Percentiles rank a stretch among this genome's conserved stretches.
Conservation (phyloP, 805 yeast genomes). For the Candida ascalaphidarum region DNA sequence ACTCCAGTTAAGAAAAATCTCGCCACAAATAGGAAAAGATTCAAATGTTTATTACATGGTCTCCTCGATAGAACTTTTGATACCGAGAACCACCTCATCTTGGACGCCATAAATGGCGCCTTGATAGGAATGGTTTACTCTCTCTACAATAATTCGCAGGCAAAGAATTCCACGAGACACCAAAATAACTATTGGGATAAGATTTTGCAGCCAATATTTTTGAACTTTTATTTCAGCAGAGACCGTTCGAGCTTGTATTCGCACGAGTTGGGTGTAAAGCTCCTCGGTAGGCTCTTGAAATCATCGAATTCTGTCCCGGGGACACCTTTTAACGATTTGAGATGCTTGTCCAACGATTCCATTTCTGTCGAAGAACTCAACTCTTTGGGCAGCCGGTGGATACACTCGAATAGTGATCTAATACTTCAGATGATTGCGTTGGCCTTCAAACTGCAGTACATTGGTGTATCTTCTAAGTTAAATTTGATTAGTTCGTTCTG, state of each 20-base stretch:
- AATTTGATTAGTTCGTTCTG: constrained; percentile 15
- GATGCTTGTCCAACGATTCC: constrained; percentile 25
- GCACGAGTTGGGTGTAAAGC: constrained; percentile 21
- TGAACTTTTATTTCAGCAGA: constrained; percentile 24
- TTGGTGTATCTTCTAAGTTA: constrained; percentile 16
- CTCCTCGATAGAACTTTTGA: constrained; percentile 13
- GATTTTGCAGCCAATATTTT: constrained; percentile 21
- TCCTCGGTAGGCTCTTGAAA: constrained; percentile 18
- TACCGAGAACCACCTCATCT: constrained; percentile 13
- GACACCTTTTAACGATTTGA: constrained; percentile 13
- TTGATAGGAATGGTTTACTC: constrained; percentile 22
- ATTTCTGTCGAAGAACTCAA: constrained; percentile 20
- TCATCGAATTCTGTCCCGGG: constrained; percentile 10
- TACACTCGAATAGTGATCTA: constrained; percentile 19
- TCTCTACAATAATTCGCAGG: constrained; percentile 10
- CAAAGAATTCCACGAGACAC: constrained; percentile 13
- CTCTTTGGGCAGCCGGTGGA: constrained; percentile 27
- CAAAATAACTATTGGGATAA: constrained; percentile 30
- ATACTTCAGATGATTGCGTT: constrained; percentile 16
- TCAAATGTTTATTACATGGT: constrained; percentile 21
- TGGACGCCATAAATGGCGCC: constrained; percentile 20
- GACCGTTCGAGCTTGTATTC: constrained; percentile 11
- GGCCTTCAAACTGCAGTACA: constrained; percentile 14
- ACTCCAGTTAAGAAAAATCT: no score
- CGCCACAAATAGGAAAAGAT: no score